These are phyloP conservation scores for Calendula officinalis DNA, from an alignment of 129 eudicot species.

Conservation along the genomic window DNA sequence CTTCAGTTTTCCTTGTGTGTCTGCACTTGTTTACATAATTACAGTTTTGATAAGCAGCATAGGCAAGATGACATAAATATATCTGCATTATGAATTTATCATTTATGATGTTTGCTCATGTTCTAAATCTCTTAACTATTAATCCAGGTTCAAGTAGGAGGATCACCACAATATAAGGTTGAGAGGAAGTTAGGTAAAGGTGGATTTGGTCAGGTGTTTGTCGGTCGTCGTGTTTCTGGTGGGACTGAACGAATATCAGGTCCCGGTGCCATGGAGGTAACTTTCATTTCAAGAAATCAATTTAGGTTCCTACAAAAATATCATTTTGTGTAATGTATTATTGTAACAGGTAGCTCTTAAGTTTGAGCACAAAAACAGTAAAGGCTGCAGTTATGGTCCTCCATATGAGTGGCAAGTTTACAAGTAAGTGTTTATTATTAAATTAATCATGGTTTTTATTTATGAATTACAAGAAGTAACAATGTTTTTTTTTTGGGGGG, in stretches of 20 bases:
- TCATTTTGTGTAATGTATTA: constrained; percentile 9
- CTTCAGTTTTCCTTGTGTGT: background rate
- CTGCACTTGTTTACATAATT: background rate
- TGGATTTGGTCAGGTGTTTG: constrained; percentile 84
- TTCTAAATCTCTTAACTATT: background rate
- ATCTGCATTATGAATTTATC: background rate
- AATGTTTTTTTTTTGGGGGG: constrained; percentile 13
- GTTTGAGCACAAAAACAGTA: constrained; percentile 84
- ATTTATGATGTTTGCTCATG: background rate
- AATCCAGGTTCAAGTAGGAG: constrained; percentile 77
- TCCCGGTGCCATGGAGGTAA: constrained; percentile 74
- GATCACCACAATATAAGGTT: constrained; percentile 69
- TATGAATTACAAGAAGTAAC: background rate
- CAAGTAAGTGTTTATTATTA: constrained; percentile 46
- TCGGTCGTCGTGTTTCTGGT: constrained; percentile 66
- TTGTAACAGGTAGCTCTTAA: constrained; percentile 74
- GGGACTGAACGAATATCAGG: constrained; percentile 47
- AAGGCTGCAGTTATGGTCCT: constrained; percentile 90
- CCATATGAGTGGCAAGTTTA: constrained; percentile 94
- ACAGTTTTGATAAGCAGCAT: constrained; percentile 4
- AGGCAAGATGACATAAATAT: background rate
- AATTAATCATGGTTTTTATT: background rate
- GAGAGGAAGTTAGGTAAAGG: constrained; percentile 83
- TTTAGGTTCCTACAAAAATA: constrained; percentile 35
- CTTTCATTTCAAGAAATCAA: constrained; percentile 3